A percentile compares a stretch with the other conserved stretches of the same genome.
Evolutionary conservation across 2,329 filamentous ascomycete genomes (phyloP).

Genomic region (Cladosporium sp.): DNA sequence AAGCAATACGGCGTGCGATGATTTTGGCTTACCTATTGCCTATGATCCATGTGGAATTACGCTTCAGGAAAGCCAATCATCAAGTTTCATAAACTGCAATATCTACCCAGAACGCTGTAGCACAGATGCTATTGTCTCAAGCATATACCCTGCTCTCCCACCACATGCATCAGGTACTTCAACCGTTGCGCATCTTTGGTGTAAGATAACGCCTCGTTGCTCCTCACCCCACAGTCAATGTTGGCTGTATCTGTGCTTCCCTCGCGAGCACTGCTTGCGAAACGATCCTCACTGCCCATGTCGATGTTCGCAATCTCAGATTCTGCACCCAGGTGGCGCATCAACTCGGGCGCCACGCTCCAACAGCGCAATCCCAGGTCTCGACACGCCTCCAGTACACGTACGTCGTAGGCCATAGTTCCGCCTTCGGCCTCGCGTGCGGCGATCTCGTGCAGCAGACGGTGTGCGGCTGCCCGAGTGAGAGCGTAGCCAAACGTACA

Average conservation of each 20-base stretch:
- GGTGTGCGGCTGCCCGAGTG: conserved; percentile 40
- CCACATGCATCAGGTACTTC: conserved; percentile 40
- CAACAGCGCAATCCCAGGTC: conserved; percentile 41
- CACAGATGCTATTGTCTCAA: conserved; percentile 23
- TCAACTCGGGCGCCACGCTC: conserved; percentile 43
- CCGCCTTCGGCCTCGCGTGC: conserved; percentile 33
- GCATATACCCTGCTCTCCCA: conserved; percentile 43
- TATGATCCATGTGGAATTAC: background rate
- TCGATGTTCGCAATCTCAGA: conserved; percentile 42
- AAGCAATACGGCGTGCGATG: background rate
- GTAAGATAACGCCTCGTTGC: conserved; percentile 5
- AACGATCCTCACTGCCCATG: conserved; percentile 19
- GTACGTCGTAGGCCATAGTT: conserved; percentile 44
- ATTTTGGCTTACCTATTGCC: background rate
- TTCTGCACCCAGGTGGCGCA: conserved; percentile 42
- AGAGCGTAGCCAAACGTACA: conserved; percentile 51
- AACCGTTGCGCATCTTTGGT: conserved; percentile 37
- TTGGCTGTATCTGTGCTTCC: conserved; percentile 32
- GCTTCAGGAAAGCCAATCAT: background rate
- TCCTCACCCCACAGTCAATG: conserved; percentile 43
- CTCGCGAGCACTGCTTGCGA: conserved; percentile 9
- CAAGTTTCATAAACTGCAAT: background rate
- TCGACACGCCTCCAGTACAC: conserved; percentile 43
- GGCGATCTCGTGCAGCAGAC: conserved; percentile 42
- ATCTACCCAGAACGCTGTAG: background rate